phyloP scores from a whole-genome alignment of 176 grass and related monocot species.

The Themeda triandra region DNA sequence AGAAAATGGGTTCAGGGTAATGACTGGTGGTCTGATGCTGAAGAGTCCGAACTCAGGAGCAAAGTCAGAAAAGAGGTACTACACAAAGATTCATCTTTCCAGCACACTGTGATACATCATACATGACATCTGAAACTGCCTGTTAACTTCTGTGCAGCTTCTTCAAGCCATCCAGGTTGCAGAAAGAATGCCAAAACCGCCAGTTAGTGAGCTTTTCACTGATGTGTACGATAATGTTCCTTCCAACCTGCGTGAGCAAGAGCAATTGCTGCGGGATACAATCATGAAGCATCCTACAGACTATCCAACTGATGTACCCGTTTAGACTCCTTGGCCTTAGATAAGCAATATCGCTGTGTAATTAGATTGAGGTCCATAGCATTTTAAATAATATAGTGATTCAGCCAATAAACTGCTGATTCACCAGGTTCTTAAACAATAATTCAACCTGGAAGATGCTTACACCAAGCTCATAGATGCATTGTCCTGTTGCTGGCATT shows the following conservation, averaged over 20 bases:
- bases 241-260: slow-evolving; percentile 75
- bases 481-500: background rate
- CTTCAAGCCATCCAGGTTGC: slow-evolving; percentile 85
- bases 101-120: background rate
- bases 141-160: slow-evolving; percentile 50
- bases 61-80: slow-evolving; percentile 76
- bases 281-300: slow-evolving; percentile 69
- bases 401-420: slow-evolving; percentile 18
- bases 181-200: slow-evolving; percentile 67
- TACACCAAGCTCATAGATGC: background rate
- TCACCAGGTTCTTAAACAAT: background rate
- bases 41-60: slow-evolving; percentile 75
- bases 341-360: background rate
- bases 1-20: slow-evolving; percentile 94
- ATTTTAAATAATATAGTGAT: slow-evolving; percentile 15
- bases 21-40: slow-evolving; percentile 81
- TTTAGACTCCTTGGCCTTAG: slow-evolving; percentile 33
- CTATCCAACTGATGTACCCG: slow-evolving; percentile 75
- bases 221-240: slow-evolving; percentile 90
- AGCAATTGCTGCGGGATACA: slow-evolving; percentile 47
- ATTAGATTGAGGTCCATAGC: slow-evolving; percentile 22
- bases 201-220: slow-evolving; percentile 67
- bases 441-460: background rate
- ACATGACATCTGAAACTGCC: background rate
- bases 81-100: background rate